Percentiles rank a stretch among this genome's conserved stretches.
These are phyloP conservation scores for Zalaria obscura DNA, from an alignment of 2,329 filamentous ascomycete genomes.

Conservation along the genomic window DNA sequence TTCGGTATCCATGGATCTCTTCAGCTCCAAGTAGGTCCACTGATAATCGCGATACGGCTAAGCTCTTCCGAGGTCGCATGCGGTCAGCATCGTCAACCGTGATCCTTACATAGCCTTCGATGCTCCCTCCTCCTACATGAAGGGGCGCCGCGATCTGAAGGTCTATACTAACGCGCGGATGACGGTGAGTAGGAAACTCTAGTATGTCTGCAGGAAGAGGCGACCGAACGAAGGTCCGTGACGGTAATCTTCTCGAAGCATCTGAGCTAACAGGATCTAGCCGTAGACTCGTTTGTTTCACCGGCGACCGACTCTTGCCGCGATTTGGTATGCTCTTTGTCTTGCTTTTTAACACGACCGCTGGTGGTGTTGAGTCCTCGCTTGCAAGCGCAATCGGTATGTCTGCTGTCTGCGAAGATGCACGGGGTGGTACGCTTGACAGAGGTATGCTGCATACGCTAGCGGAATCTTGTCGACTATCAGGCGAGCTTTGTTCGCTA, in stretches of 20 bases:
- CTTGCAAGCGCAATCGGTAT: neutral
- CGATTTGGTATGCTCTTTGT: constrained; percentile 25
- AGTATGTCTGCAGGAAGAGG: constrained; percentile 33
- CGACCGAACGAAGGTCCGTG: constrained; percentile 34
- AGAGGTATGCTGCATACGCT: constrained; percentile 32
- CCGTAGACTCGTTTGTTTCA: constrained; percentile 27
- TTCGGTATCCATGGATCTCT: constrained; percentile 31
- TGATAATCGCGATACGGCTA: constrained; percentile 35
- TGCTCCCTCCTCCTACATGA: constrained; percentile 40
- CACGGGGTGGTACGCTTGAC: constrained; percentile 29
- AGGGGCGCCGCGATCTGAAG: constrained; percentile 36
- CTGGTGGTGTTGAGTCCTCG: constrained; percentile 1
- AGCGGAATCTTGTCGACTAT: constrained; percentile 19
- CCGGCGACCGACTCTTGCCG: constrained; percentile 33
- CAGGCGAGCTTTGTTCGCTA: constrained; percentile 11
- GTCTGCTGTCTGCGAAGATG: constrained; percentile 24
- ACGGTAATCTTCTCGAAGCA: constrained; percentile 27
- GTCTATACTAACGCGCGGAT: constrained; percentile 34
- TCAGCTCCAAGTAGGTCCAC: constrained; percentile 39
- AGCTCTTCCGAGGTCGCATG: constrained; percentile 25
- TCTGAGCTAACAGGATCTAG: constrained; percentile 29
- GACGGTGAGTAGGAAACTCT: constrained; percentile 32
- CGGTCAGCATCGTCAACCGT: constrained; percentile 33
- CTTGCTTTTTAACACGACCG: constrained; percentile 6
- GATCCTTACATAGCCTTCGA: constrained; percentile 36